These are phyloP conservation scores for Vaccinium darrowii DNA, from an alignment of 148 eudicot species.

Conservation along the genomic window DNA sequence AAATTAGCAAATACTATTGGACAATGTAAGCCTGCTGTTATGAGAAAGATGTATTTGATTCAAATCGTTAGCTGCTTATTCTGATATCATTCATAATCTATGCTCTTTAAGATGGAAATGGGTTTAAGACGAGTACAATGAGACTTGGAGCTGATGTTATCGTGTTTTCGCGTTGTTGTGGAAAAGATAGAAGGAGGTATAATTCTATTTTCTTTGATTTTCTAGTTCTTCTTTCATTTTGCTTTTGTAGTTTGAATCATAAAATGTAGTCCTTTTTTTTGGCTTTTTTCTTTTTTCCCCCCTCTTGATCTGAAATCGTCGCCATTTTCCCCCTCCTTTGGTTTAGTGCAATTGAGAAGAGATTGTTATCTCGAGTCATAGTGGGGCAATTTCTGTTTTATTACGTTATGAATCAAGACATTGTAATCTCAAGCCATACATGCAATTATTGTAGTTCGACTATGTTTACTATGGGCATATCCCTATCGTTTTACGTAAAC, in stretches of 20 bases:
- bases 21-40: conserved; percentile 54
- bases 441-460: not conserved
- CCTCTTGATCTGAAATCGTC: not conserved
- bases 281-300: not conserved
- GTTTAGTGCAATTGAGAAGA: not conserved
- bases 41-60: not conserved
- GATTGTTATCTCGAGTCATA: not conserved
- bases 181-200: conserved; percentile 63
- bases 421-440: not conserved
- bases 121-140: conserved; percentile 98
- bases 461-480: not conserved
- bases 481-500: not conserved
- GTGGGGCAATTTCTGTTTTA: not conserved
- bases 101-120: conserved; percentile 66
- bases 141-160: conserved; percentile 98
- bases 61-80: not conserved
- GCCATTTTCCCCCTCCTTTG: not conserved
- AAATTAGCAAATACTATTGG: conserved; percentile 85
- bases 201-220: conserved; percentile 1
- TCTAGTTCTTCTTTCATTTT: not conserved
- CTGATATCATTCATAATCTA: not conserved
- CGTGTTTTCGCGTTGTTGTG: conserved; percentile 80
- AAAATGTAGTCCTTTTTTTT: not conserved
- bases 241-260: not conserved
- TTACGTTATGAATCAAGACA: not conserved